Evolutionary conservation across 768 basidiomycete genomes (phyloP).

Genomic region (Boletus pseudo-olivaceus): DNA sequence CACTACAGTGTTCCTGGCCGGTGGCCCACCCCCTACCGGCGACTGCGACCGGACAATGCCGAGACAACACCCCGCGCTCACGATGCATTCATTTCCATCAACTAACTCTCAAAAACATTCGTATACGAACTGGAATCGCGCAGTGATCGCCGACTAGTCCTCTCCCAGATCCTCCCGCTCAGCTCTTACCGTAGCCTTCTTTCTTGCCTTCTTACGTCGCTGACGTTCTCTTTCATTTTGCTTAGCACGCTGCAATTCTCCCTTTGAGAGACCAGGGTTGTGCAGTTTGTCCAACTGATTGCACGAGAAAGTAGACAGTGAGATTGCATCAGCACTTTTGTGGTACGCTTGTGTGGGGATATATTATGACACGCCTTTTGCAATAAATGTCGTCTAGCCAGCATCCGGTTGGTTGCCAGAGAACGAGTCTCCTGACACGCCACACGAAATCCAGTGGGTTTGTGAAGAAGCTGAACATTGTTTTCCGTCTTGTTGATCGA

Average conservation of each 20-base stretch:
- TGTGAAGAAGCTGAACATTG: slow-evolving; percentile 86
- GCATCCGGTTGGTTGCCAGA: slow-evolving; percentile 68
- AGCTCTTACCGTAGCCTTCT: slow-evolving; percentile 44
- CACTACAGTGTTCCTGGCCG: too few species aligned
- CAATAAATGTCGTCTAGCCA: slow-evolving; percentile 68
- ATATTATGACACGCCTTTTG: slow-evolving; percentile 63
- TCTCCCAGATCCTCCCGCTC: slow-evolving; percentile 11
- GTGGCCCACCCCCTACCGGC: too few species aligned
- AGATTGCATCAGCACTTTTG: slow-evolving; percentile 17
- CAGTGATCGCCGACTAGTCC: slow-evolving; percentile 6
- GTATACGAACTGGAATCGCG: not conserved
- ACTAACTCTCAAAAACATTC: not conserved
- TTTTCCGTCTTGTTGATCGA: slow-evolving; percentile 94
- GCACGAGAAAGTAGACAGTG: slow-evolving; percentile 1
- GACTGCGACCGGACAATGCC: slow-evolving; percentile 12
- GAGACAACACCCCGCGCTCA: not conserved
- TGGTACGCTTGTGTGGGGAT: slow-evolving; percentile 13
- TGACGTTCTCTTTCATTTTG: slow-evolving; percentile 74
- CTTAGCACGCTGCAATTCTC: slow-evolving; percentile 63
- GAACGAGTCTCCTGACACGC: slow-evolving; percentile 89
- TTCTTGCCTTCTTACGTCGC: slow-evolving; percentile 75
- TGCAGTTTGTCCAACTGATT: slow-evolving; percentile 62
- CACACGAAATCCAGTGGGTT: slow-evolving; percentile 84
- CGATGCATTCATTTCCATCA: too few species aligned
- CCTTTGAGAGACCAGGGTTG: slow-evolving; percentile 77